phyloP scores from a whole-genome alignment of 1,284 basidiomycete species.

The Rhodotorula sp. region DNA sequence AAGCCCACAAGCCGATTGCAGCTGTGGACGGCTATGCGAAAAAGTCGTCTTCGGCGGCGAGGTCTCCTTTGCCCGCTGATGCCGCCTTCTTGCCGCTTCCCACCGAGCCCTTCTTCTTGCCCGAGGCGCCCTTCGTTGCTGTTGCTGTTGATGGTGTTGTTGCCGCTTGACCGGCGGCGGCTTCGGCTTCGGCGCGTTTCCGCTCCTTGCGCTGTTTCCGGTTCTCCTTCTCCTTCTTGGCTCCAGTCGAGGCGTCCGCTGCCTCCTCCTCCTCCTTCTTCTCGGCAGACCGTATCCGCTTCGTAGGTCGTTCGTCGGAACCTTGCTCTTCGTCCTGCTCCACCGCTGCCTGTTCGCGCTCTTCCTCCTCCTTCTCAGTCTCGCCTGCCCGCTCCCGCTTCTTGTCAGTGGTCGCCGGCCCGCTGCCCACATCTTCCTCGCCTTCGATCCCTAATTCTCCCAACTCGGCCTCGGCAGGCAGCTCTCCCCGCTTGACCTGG shows the following conservation, averaged over 20 bases:
- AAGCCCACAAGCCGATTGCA: background rate
- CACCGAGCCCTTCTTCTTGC: background rate
- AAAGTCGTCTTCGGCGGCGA: slow-evolving; percentile 30
- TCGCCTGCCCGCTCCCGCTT: slow-evolving; percentile 2
- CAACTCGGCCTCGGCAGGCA: slow-evolving; percentile 18
- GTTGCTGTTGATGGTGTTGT: too few relatives aligned
- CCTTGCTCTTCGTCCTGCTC: slow-evolving; percentile 4
- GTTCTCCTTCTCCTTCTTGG: slow-evolving; percentile 22
- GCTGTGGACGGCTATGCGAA: slow-evolving; percentile 17
- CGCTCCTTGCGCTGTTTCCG: slow-evolving; percentile 24
- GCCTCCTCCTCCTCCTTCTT: background rate
- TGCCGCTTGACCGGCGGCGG: background rate
- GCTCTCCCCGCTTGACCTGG: slow-evolving; percentile 10
- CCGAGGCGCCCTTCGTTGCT: background rate
- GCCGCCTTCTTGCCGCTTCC: background rate
- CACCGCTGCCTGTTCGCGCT: background rate
- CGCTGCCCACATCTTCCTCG: slow-evolving; percentile 28
- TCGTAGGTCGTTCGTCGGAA: background rate
- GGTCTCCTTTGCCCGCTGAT: slow-evolving; percentile 2
- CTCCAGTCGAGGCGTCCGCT: background rate
- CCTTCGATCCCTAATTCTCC: slow-evolving; percentile 39
- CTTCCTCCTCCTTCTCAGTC: background rate
- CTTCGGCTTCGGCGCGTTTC: slow-evolving; percentile 10
- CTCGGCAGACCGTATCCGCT: background rate
- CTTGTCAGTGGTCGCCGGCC: background rate